Evolutionary conservation across 2,329 filamentous ascomycete species (phyloP).

Genomic region (Epicoccum sorghinum): DNA sequence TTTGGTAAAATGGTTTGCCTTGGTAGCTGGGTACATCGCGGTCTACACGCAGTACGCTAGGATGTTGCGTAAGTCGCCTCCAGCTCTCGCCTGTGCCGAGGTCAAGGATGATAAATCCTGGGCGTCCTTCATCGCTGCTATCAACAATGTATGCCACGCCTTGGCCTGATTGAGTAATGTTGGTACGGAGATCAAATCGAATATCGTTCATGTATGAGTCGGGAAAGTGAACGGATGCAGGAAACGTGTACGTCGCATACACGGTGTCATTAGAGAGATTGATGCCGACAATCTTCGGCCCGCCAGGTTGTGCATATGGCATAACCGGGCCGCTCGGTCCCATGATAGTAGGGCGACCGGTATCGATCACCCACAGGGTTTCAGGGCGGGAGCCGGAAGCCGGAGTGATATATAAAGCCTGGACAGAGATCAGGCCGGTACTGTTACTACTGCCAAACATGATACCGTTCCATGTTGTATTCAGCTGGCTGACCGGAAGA

Average conservation of each 20-base stretch:
- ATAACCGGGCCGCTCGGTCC: conserved; percentile 40
- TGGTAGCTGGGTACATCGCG: conserved; percentile 55
- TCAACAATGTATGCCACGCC: conserved; percentile 61
- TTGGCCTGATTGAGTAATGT: conserved; percentile 48
- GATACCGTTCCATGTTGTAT: conserved; percentile 50
- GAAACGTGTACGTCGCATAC: conserved; percentile 58
- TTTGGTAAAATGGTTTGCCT: conserved; percentile 53
- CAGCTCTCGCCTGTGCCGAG: conserved; percentile 56
- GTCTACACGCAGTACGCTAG: conserved; percentile 43
- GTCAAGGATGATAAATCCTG: conserved; percentile 58
- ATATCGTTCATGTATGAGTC: conserved; percentile 60
- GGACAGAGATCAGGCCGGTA: conserved; percentile 55
- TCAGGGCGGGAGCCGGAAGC: conserved; percentile 40
- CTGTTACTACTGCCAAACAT: conserved; percentile 54
- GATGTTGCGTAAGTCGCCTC: conserved; percentile 53
- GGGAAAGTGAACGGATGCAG: conserved; percentile 50
- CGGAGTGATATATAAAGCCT: conserved; percentile 57
- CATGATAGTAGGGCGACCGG: conserved; percentile 50
- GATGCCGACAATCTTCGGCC: conserved; percentile 59
- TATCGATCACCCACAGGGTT: conserved; percentile 59
- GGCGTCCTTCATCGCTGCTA: conserved; percentile 52
- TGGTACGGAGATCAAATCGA: conserved; percentile 56
- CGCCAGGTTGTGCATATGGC: conserved; percentile 49
- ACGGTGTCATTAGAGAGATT: conserved; percentile 53
- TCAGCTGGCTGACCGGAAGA: conserved; percentile 54